These are phyloP conservation scores for Leersia perrieri DNA, from an alignment of 176 grass and related monocot genomes.

Conservation along the genomic window DNA sequence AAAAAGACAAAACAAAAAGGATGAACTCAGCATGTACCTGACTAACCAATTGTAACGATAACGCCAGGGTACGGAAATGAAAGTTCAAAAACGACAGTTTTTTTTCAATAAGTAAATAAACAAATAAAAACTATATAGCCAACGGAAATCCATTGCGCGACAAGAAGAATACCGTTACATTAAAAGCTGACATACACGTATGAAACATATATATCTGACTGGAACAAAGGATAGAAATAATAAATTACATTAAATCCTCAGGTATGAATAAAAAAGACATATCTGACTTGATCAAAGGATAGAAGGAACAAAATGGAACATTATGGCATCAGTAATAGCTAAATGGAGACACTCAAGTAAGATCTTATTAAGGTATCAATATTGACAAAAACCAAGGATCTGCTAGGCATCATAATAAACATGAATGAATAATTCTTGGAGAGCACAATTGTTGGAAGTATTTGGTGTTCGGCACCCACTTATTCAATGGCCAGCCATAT, in stretches of 20 bases:
- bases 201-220: not conserved
- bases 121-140: not conserved
- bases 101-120: not conserved
- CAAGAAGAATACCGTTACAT: not conserved
- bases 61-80: not conserved
- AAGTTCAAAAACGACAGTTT: not conserved
- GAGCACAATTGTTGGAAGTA: conserved; percentile 3
- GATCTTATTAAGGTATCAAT: conserved; percentile 19
- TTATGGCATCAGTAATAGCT: not conserved
- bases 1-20: conserved; percentile 19
- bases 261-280: not conserved
- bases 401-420: not conserved
- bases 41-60: not conserved
- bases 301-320: not conserved
- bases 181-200: not conserved
- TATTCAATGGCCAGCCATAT: not conserved
- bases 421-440: not conserved
- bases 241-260: not conserved
- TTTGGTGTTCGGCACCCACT: conserved; percentile 33
- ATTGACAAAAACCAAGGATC: conserved; percentile 3
- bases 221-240: not conserved
- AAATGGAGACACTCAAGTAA: not conserved
- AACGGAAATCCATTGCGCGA: not conserved
- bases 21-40: conserved; percentile 7
- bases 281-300: not conserved